Percentiles rank a stretch among this genome's conserved stretches.
Evolutionary conservation across 768 basidiomycete species (phyloP).

Genomic region (Leucocoprinus leucothites): DNA sequence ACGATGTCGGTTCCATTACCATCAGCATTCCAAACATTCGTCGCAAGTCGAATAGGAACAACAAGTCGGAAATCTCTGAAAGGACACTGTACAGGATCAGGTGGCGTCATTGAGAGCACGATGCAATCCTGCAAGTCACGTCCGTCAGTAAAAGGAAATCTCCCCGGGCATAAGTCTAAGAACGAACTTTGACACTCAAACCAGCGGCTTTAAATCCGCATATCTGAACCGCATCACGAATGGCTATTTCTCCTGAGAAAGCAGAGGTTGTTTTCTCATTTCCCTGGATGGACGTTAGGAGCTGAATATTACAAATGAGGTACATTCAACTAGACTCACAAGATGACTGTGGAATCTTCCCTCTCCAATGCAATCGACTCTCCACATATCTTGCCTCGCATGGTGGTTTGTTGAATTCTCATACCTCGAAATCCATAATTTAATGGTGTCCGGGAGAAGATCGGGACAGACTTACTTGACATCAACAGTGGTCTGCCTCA

Average conservation of each 20-base stretch:
- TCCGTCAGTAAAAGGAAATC: not conserved
- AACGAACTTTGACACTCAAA: slow-evolving; percentile 54
- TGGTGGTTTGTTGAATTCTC: slow-evolving; percentile 31
- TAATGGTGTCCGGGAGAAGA: not conserved
- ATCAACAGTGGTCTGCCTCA: slow-evolving; percentile 69
- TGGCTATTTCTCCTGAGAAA: slow-evolving; percentile 60
- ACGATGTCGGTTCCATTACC: too few relatives aligned
- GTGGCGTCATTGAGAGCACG: slow-evolving; percentile 56
- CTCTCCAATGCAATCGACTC: slow-evolving; percentile 60
- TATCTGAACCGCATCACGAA: slow-evolving; percentile 44
- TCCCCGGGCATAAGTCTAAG: not conserved
- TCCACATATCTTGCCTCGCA: slow-evolving; percentile 72
- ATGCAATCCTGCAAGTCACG: slow-evolving; percentile 52
- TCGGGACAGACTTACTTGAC: slow-evolving; percentile 38
- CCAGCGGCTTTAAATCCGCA: slow-evolving; percentile 68
- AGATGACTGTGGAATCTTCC: slow-evolving; percentile 54
- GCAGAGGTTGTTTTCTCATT: slow-evolving; percentile 60
- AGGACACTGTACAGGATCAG: slow-evolving; percentile 48
- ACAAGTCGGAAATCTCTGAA: slow-evolving; percentile 60
- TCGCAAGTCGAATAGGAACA: slow-evolving; percentile 63
- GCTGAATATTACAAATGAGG: not conserved
- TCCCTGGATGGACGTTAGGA: slow-evolving; percentile 35
- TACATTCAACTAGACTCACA: slow-evolving; percentile 39
- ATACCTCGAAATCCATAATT: slow-evolving; percentile 34
- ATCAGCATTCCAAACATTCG: slow-evolving; percentile 55